A percentile compares a stretch with the other conserved stretches of the same genome.
phyloP scores from a whole-genome alignment of 306 rosid genomes.

The Quercus wislizeni region DNA sequence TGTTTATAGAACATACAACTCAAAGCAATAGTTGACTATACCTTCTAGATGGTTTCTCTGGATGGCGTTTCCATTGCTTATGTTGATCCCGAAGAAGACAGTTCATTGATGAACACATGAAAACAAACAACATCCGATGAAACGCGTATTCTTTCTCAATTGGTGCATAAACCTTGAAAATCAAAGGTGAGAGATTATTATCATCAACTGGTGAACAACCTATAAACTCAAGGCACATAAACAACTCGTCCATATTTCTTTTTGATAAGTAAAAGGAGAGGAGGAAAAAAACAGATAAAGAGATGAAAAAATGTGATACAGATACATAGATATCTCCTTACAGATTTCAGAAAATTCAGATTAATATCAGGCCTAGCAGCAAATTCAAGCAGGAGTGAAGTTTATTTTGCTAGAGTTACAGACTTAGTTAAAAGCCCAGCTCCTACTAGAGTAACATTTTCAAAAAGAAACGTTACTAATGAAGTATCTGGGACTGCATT shows the following conservation, averaged over 20 bases:
- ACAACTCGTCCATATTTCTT: background rate
- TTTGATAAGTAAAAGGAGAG: background rate
- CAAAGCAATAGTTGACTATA: conserved; percentile 11
- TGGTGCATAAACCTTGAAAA: conserved; percentile 70
- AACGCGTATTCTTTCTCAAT: conserved; percentile 57
- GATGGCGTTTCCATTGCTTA: conserved; percentile 70
- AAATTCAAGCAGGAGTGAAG: no score
- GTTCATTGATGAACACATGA: conserved; percentile 78
- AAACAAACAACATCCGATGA: conserved; percentile 77
- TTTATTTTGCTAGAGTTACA: no score
- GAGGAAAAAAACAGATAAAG: no score
- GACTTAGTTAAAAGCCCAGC: no score
- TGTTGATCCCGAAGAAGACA: conserved; percentile 85
- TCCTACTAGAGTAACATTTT: no score
- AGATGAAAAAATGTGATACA: no score
- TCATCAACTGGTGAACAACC: background rate
- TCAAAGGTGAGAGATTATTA: background rate
- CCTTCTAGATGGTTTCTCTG: conserved; percentile 66
- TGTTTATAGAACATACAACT: background rate
- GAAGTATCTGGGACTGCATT: no score
- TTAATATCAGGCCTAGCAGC: no score
- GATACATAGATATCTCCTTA: background rate
- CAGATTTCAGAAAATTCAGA: no score
- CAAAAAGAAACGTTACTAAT: no score
- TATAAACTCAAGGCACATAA: background rate